A percentile compares a stretch with the other conserved stretches of the same genome.
phyloP scores from a whole-genome alignment of 2,329 filamentous ascomycete genomes.

The Fusarium tjaetaba region DNA sequence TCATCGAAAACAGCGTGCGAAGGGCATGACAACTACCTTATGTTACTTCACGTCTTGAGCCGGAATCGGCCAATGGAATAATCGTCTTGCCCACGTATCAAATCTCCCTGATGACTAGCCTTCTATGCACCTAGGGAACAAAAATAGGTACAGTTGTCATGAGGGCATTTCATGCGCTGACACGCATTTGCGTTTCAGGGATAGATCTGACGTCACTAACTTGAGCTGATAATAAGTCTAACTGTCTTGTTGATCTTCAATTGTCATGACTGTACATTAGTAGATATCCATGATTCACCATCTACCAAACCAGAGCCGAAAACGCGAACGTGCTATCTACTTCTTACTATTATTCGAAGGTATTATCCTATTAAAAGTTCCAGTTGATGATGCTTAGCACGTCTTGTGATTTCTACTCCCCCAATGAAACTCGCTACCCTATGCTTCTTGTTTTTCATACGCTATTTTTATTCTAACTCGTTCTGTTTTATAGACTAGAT shows the following conservation, averaged over 20 bases:
- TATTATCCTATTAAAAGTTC: not conserved
- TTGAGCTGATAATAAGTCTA: not conserved
- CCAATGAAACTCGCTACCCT: not conserved
- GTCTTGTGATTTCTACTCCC: not conserved
- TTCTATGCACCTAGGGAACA: not conserved
- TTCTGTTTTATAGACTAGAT: not conserved
- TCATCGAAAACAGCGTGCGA: slow-evolving; percentile 18
- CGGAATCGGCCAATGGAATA: slow-evolving; percentile 15
- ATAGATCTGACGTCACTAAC: slow-evolving; percentile 18
- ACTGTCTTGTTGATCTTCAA: not conserved
- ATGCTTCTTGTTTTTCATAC: not conserved
- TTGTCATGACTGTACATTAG: not conserved
- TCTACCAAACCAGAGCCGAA: not conserved
- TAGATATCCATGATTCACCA: slow-evolving; percentile 10
- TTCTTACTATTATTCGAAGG: not conserved
- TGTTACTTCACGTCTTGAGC: slow-evolving; percentile 6
- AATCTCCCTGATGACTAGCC: not conserved
- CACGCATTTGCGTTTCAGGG: slow-evolving; percentile 4
- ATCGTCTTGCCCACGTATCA: not conserved
- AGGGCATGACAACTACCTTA: slow-evolving; percentile 19
- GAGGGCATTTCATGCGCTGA: not conserved
- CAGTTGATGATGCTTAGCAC: not conserved
- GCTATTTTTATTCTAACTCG: not conserved
- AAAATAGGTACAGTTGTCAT: not conserved
- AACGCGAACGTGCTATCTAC: not conserved